Percentiles rank a stretch among this genome's conserved stretches.
phyloP scores from a whole-genome alignment of 352 stramenopile species.

The Blastocystis sp. region DNA sequence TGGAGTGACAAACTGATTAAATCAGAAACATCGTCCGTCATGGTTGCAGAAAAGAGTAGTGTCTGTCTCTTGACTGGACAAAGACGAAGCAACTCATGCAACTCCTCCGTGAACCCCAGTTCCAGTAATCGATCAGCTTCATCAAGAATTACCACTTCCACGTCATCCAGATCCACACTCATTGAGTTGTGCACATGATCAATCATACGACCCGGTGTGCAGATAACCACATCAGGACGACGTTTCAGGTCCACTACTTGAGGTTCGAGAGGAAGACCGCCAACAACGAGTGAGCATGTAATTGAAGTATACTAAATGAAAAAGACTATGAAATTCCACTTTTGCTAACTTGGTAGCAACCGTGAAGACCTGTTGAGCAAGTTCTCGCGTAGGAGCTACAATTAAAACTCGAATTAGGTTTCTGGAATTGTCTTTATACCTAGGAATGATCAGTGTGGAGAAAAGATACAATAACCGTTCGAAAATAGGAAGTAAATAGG shows the following conservation, averaged over 20 bases:
- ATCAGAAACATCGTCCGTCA: slow-evolving; percentile 93
- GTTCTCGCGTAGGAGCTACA: slow-evolving; percentile 90
- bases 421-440: not conserved
- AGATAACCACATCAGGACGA: slow-evolving; percentile 91
- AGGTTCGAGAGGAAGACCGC: slow-evolving; percentile 78
- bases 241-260: slow-evolving; percentile 90
- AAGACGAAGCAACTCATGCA: slow-evolving; percentile 85
- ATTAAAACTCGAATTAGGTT: slow-evolving; percentile 83
- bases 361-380: slow-evolving; percentile 80
- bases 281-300: slow-evolving; percentile 82
- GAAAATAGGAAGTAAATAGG: slow-evolving; percentile 92
- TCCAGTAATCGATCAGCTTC: slow-evolving; percentile 91
- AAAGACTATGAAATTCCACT: slow-evolving; percentile 56
- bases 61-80: slow-evolving; percentile 89
- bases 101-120: slow-evolving; percentile 92
- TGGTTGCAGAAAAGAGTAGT: slow-evolving; percentile 96
- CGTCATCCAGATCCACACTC: slow-evolving; percentile 89
- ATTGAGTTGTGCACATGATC: slow-evolving; percentile 92
- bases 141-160: slow-evolving; percentile 91
- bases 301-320: slow-evolving; percentile 84
- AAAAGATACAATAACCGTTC: slow-evolving; percentile 88
- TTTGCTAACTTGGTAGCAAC: slow-evolving; percentile 52
- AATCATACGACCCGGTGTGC: slow-evolving; percentile 90
- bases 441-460: slow-evolving; percentile 56
- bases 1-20: slow-evolving; percentile 92